Conservation (phyloP, 352 stramenopile genomes). For the Phytophthora cryptogea region DNA sequence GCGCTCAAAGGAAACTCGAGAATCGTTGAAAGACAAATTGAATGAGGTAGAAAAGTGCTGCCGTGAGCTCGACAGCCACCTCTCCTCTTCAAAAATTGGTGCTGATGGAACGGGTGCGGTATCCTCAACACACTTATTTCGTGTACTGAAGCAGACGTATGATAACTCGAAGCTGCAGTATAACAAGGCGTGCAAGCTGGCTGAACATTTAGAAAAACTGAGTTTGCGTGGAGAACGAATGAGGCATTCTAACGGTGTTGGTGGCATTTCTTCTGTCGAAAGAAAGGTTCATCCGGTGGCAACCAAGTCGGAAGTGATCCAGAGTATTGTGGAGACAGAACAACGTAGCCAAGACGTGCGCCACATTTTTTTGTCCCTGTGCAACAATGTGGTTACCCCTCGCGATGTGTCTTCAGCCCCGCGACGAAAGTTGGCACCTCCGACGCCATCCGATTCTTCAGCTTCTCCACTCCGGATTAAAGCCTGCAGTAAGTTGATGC, state of each 20-base stretch:
- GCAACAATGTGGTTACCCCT: constrained; percentile 64
- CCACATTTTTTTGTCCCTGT: constrained; percentile 58
- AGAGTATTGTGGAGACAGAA: constrained; percentile 50
- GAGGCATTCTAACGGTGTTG: constrained; percentile 27
- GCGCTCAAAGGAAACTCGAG: constrained; percentile 59
- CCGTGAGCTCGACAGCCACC: constrained; percentile 52
- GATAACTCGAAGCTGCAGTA: constrained; percentile 80
- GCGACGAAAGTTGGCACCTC: constrained; percentile 41
- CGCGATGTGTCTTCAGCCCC: constrained; percentile 54
- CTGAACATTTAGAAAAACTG: constrained; percentile 57
- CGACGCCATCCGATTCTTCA: constrained; percentile 34
- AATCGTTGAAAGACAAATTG: constrained; percentile 53
- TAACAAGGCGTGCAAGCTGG: constrained; percentile 58
- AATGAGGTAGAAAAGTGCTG: constrained; percentile 57
- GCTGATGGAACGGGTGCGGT: constrained; percentile 18
- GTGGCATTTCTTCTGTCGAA: constrained; percentile 21
- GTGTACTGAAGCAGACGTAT: constrained; percentile 75
- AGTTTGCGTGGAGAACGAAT: constrained; percentile 42
- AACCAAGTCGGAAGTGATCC: constrained; percentile 55
- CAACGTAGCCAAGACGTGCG: constrained; percentile 52
- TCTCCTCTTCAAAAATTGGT: constrained; percentile 43
- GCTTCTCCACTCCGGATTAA: constrained; percentile 42
- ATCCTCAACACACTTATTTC: constrained; percentile 61
- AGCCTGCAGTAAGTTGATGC: constrained; percentile 74
- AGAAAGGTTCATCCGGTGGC: constrained; percentile 17